A percentile compares a stretch with the other conserved stretches of the same genome.
phyloP scores from a whole-genome alignment of 2,329 filamentous ascomycete species.

The Dactylellina leptospora region DNA sequence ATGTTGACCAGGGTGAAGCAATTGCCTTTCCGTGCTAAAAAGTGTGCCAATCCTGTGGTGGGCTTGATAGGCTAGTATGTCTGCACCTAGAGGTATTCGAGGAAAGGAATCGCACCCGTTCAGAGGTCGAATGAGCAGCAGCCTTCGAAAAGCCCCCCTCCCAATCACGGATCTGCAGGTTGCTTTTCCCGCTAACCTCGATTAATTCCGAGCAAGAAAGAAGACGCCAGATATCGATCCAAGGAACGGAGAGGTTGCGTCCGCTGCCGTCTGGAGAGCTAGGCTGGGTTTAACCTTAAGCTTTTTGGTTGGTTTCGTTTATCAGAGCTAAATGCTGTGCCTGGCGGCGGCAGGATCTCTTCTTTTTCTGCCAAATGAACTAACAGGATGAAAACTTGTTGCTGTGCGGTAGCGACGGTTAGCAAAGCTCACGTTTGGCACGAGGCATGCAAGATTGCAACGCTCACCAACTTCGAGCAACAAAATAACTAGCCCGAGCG shows the following conservation, averaged over 20 bases:
- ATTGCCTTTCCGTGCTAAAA: constrained; percentile 43
- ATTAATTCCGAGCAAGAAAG: constrained; percentile 20
- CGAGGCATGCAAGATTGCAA: constrained; percentile 35
- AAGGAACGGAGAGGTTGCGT: constrained; percentile 53
- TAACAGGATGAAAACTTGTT: constrained; percentile 18
- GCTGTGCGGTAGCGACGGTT: constrained; percentile 48
- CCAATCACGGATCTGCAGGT: constrained; percentile 51
- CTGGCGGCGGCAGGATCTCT: constrained; percentile 12
- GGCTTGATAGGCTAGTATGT: constrained; percentile 42
- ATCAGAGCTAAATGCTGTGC: constrained; percentile 21
- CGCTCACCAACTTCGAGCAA: constrained; percentile 47
- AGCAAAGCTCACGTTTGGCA: constrained; percentile 47
- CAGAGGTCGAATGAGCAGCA: constrained; percentile 9
- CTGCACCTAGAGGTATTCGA: constrained; percentile 35
- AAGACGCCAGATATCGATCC: constrained; percentile 22
- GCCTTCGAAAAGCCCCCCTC: constrained; percentile 25
- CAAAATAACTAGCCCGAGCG: constrained; percentile 44
- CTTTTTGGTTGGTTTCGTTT: constrained; percentile 48
- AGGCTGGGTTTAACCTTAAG: constrained; percentile 44
- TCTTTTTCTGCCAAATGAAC: constrained; percentile 11
- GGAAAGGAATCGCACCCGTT: constrained; percentile 27
- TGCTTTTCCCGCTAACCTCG: constrained; percentile 25
- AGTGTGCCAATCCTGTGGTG: constrained; percentile 46
- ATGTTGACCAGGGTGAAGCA: constrained; percentile 36
- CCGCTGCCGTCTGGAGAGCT: constrained; percentile 47